Evolutionary conservation across 1,284 basidiomycete genomes (phyloP), one percentile per base, ranked within the genome.

Genomic region (Cutaneotrichosporon cutaneum): DNA sequence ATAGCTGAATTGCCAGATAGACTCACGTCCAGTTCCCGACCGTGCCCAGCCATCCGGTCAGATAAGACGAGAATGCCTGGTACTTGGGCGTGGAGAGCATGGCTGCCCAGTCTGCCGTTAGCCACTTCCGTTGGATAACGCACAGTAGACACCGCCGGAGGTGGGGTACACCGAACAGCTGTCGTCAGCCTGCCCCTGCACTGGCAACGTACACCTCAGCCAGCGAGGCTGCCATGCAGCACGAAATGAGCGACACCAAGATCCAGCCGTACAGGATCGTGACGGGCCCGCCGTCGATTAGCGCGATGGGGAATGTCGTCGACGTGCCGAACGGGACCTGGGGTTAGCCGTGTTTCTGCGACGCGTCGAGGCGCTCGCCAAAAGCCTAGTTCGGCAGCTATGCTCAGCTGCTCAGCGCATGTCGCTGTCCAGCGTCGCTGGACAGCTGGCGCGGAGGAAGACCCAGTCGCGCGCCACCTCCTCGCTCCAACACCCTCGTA

Each of bases 1-100:
- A 10, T 27, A 13, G 30, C 11, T 10, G 22, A 30, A 30, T 14
- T n/a, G n/a, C n/a, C n/a, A n/a, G n/a, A n/a, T n/a, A n/a, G 9
- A 64, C 76, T 66, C 52, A 77, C 74, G 80, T 81, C 78, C 81
- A 81, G 66, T 83, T 83, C 42, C 81, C 82, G 6, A 82, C 80
- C 1, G 81, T 70, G 18, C 77, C 78, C 10, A 83, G 70, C 81
- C 81, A 82, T 10, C 82, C 82, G 2, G 81, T 81, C 50, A 82
- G 72, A 69, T 81, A 83, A 32, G 73, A 77, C 11, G 80, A 68
- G 59, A 81, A 68, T 0, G 79, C 73, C 11, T 77, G 76, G 72
- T 81, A 83, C 51, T 76, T 77, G 3, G 74, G 78, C 11, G 75
- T 80, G 0, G 79, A 77, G 4, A 81, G 75, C 70, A 80, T 80